Evolutionary conservation across 805 yeast species (phyloP).

Genomic region (Suhomyces tanzawaensis): DNA sequence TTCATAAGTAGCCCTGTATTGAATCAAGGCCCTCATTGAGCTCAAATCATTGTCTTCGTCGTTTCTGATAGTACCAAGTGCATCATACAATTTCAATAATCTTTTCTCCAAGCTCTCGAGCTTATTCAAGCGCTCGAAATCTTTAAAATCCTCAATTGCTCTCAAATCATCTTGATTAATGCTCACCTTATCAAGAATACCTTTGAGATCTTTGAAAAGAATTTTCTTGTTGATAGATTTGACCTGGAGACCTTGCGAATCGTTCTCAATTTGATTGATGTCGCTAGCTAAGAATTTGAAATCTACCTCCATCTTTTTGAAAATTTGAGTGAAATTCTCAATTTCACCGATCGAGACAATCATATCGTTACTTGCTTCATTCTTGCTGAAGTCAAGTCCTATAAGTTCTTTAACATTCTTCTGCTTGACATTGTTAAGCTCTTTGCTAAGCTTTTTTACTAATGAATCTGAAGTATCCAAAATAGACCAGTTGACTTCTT

Average conservation of each 20-base stretch:
- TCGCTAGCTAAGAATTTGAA: slow-evolving; percentile 54
- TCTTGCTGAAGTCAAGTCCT: slow-evolving; percentile 34
- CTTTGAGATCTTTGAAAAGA: slow-evolving; percentile 67
- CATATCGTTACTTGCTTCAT: slow-evolving; percentile 31
- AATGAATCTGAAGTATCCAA: slow-evolving; percentile 61
- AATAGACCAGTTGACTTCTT: slow-evolving; percentile 75
- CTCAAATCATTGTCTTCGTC: slow-evolving; percentile 49
- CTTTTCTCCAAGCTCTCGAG: slow-evolving; percentile 51
- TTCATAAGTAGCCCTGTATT: slow-evolving; percentile 61
- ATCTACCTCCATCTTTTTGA: slow-evolving; percentile 40
- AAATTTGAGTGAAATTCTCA: slow-evolving; percentile 34
- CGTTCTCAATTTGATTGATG: slow-evolving; percentile 66
- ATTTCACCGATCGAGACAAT: slow-evolving; percentile 33
- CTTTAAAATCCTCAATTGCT: slow-evolving; percentile 44
- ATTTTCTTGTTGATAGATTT: slow-evolving; percentile 76
- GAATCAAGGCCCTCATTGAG: slow-evolving; percentile 69
- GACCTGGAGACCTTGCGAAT: slow-evolving; percentile 80
- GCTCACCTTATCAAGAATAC: slow-evolving; percentile 68
- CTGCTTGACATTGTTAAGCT: slow-evolving; percentile 60
- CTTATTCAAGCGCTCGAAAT: slow-evolving; percentile 46
- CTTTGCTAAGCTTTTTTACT: slow-evolving; percentile 54
- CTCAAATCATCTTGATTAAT: slow-evolving; percentile 55
- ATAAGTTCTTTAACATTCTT: slow-evolving; percentile 52
- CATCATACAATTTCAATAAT: slow-evolving; percentile 56
- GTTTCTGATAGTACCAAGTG: slow-evolving; percentile 59